Evolutionary conservation across 257 asterid genomes (phyloP).

Genomic region (Solanum pinnatisectum): DNA sequence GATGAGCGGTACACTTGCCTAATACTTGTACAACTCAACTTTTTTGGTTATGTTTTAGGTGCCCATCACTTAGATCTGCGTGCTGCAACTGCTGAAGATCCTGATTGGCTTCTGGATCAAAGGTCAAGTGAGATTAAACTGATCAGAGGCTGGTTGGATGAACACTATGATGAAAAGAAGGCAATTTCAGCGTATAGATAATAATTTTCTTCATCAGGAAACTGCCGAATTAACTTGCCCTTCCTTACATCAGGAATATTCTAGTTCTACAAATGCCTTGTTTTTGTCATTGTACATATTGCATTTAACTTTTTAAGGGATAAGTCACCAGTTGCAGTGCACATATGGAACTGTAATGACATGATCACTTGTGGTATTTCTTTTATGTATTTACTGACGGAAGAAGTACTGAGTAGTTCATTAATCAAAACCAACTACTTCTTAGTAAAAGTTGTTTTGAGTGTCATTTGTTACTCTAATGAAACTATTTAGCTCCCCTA

Average conservation of each 20-base stretch:
- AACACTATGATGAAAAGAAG: constrained; percentile 30
- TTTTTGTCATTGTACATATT: background rate
- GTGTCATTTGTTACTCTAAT: background rate
- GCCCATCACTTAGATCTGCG: constrained; percentile 96
- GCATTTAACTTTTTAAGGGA: background rate
- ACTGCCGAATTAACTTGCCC: background rate
- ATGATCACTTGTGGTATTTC: background rate
- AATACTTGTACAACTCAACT: background rate
- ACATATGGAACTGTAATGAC: background rate
- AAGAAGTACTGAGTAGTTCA: background rate
- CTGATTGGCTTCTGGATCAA: constrained; percentile 79
- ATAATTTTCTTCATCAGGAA: background rate
- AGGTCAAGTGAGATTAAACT: constrained; percentile 51
- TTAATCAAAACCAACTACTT: background rate
- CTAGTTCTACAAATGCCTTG: background rate
- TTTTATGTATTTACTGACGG: background rate
- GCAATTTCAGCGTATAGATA: constrained; percentile 22
- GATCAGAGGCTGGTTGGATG: constrained; percentile 59
- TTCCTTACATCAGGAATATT: background rate
- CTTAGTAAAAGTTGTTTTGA: background rate
- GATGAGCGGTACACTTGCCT: background rate
- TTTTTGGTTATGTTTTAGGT: constrained; percentile 24
- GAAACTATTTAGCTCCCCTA: background rate
- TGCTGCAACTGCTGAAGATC: constrained; percentile 59
- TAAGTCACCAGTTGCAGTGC: background rate